These are phyloP conservation scores for Tolypocladium tundrense DNA, from an alignment of 2,329 filamentous ascomycete genomes.

Conservation along the genomic window DNA sequence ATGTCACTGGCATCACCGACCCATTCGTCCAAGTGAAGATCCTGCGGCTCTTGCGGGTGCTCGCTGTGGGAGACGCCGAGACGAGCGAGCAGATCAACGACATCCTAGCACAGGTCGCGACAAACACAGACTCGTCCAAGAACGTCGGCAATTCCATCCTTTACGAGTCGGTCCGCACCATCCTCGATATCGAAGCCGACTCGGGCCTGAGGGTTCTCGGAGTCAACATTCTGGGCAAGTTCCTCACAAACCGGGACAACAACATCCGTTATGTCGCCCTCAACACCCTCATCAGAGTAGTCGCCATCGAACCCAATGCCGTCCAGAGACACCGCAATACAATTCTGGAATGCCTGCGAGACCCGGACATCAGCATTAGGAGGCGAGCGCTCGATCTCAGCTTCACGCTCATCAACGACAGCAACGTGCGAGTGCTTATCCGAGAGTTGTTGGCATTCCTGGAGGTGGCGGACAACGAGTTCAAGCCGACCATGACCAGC, in stretches of 20 bases:
- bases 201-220: conserved; percentile 88
- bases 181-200: conserved; percentile 95
- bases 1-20: conserved; percentile 96
- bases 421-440: conserved; percentile 88
- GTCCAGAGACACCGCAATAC: conserved; percentile 96
- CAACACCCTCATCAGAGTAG: conserved; percentile 95
- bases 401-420: conserved; percentile 95
- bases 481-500: conserved; percentile 96
- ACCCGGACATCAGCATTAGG: conserved; percentile 96
- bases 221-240: conserved; percentile 97
- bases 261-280: conserved; percentile 97
- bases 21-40: conserved; percentile 98
- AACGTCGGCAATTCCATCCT: conserved; percentile 98
- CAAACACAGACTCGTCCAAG: conserved; percentile 95
- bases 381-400: conserved; percentile 92
- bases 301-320: conserved; percentile 94
- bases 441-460: conserved; percentile 89
- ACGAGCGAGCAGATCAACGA: conserved; percentile 98
- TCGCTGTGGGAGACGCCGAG: conserved; percentile 75
- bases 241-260: conserved; percentile 96
- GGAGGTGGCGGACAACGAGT: conserved; percentile 95
- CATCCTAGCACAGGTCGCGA: conserved; percentile 92
- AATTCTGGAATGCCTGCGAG: conserved; percentile 88
- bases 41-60: conserved; percentile 70
- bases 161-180: conserved; percentile 93